These are phyloP conservation scores for Stevia rebaudiana DNA, from an alignment of 140 eudicot species.

Conservation along the genomic window DNA sequence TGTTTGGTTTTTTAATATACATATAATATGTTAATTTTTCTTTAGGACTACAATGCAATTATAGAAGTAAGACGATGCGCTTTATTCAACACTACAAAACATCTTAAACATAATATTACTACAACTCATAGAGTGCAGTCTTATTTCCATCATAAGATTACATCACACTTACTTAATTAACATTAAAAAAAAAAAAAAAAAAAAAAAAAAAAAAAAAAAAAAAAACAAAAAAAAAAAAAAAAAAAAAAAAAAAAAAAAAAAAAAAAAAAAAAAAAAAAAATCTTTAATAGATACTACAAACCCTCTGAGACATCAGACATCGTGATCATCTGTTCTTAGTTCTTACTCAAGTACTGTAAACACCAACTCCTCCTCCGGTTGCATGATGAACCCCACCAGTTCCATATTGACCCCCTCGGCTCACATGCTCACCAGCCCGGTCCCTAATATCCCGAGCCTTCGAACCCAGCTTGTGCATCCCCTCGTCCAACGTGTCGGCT, in stretches of 20 bases:
- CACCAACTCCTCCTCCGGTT: constrained; percentile 2
- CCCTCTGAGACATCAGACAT: neutral
- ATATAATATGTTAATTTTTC: too few relatives aligned
- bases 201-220: neutral
- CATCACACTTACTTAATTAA: neutral
- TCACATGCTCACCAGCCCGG: neutral
- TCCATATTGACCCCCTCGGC: neutral
- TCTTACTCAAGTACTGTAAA: neutral
- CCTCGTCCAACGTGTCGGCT: neutral
- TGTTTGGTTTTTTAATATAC: too few relatives aligned
- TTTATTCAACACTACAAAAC: constrained; percentile 6
- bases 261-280: neutral
- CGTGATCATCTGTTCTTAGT: neutral
- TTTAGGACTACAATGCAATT: neutral
- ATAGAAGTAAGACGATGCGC: neutral
- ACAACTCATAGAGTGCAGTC: neutral
- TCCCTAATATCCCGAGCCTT: neutral
- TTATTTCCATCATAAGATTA: neutral
- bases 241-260: neutral
- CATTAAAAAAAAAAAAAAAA: neutral
- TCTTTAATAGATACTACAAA: neutral
- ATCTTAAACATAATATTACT: neutral
- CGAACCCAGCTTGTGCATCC: neutral
- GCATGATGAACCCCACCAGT: constrained; percentile 1
- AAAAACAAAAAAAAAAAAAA: neutral